These are phyloP conservation scores for Blastomyces parvus DNA, from an alignment of 2,329 filamentous ascomycete species.

Conservation along the genomic window DNA sequence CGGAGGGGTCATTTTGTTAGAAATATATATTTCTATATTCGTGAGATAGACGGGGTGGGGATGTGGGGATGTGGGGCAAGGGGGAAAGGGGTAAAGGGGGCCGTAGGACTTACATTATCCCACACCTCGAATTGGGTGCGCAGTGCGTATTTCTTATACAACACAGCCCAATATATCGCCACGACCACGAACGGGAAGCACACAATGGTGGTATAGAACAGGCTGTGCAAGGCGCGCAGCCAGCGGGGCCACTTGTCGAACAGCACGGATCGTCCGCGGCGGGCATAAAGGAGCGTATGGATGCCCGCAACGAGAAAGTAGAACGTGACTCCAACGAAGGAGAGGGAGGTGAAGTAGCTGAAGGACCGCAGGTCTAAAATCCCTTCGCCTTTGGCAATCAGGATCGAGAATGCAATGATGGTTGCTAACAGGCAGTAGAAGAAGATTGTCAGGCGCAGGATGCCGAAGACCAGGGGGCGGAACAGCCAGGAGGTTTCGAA, in stretches of 20 bases:
- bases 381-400: slow-evolving; percentile 47
- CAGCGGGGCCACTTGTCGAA: slow-evolving; percentile 51
- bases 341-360: slow-evolving; percentile 73
- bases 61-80: neutral
- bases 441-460: slow-evolving; percentile 31
- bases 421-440: slow-evolving; percentile 62
- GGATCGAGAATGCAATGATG: slow-evolving; percentile 59
- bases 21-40: neutral
- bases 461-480: slow-evolving; percentile 46
- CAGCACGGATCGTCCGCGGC: slow-evolving; percentile 43
- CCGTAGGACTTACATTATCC: slow-evolving; percentile 30
- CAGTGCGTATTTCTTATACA: slow-evolving; percentile 44
- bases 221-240: slow-evolving; percentile 55
- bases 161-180: slow-evolving; percentile 58
- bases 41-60: slow-evolving; percentile 5
- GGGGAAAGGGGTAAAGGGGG: neutral
- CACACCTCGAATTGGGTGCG: slow-evolving; percentile 50
- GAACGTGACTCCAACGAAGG: slow-evolving; percentile 73
- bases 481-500: slow-evolving; percentile 77
- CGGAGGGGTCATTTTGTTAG: neutral
- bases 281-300: slow-evolving; percentile 61
- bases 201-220: slow-evolving; percentile 55
- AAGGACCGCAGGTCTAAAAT: slow-evolving; percentile 49
- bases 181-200: slow-evolving; percentile 61
- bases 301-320: slow-evolving; percentile 60